Percentiles rank a stretch among this genome's conserved stretches.
Evolutionary conservation across 2,329 filamentous ascomycete genomes (phyloP).

Genomic region (Claviceps sorghi): DNA sequence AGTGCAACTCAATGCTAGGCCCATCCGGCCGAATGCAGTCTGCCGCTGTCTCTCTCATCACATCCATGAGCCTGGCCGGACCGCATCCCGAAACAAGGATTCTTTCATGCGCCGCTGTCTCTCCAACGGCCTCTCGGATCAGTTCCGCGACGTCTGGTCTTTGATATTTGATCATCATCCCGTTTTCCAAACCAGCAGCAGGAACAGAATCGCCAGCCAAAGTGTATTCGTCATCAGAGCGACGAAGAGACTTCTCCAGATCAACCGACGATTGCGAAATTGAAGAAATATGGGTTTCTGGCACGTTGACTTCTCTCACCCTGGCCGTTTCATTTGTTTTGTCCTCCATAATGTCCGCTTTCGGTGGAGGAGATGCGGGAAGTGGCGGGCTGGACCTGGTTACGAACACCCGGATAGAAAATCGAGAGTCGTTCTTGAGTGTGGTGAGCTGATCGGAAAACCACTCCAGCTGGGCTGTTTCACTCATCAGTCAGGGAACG

Average conservation of each 20-base stretch:
- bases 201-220: neutral
- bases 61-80: conserved; percentile 26
- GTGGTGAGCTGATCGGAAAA: conserved; percentile 21
- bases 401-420: conserved; percentile 21
- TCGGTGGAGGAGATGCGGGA: neutral
- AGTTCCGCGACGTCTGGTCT: conserved; percentile 24
- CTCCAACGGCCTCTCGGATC: conserved; percentile 18
- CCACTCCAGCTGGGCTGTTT: conserved; percentile 22
- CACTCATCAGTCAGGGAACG: neutral
- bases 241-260: conserved; percentile 7
- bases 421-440: conserved; percentile 15
- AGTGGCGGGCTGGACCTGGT: conserved; percentile 12
- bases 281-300: neutral
- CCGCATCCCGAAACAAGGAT: conserved; percentile 33
- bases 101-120: conserved; percentile 15
- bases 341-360: neutral
- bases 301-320: neutral
- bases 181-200: conserved; percentile 3
- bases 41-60: conserved; percentile 27
- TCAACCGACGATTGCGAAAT: conserved; percentile 1
- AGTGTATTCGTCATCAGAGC: conserved; percentile 9
- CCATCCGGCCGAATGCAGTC: conserved; percentile 24
- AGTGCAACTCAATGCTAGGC: conserved; percentile 32
- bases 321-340: neutral
- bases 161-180: conserved; percentile 15